These are phyloP conservation scores for Euclidium syriacum DNA, from an alignment of 345 rosid genomes.

Conservation along the genomic window DNA sequence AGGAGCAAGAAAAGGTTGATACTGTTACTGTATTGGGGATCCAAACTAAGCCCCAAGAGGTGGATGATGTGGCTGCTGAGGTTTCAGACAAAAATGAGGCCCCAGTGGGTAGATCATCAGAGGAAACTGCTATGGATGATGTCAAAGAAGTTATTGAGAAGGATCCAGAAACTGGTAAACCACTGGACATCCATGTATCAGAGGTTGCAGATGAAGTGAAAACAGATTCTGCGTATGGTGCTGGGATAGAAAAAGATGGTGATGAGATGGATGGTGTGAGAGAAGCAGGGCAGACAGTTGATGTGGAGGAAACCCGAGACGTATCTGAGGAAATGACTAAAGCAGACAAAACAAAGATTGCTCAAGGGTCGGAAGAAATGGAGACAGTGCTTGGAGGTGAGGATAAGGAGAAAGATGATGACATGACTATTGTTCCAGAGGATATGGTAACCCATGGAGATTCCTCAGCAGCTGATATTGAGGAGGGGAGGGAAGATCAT, in stretches of 20 bases:
- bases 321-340: slow-evolving; percentile 12
- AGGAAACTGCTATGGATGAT: slow-evolving; percentile 14
- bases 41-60: slow-evolving; percentile 19
- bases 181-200: slow-evolving; percentile 10
- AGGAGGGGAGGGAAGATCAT: slow-evolving; percentile 23
- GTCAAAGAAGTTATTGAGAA: slow-evolving; percentile 20
- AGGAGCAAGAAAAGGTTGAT: slow-evolving; percentile 18
- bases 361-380: slow-evolving; percentile 20
- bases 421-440: slow-evolving; percentile 17
- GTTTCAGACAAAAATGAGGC: slow-evolving; percentile 1
- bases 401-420: slow-evolving; percentile 8
- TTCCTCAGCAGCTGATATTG: slow-evolving; percentile 3
- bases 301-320: slow-evolving; percentile 15
- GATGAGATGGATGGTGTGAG: slow-evolving; percentile 13
- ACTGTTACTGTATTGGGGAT: slow-evolving; percentile 2
- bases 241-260: slow-evolving; percentile 20
- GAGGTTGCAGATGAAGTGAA: slow-evolving; percentile 23
- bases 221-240: not conserved
- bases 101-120: slow-evolving; percentile 9
- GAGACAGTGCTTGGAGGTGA: slow-evolving; percentile 12
- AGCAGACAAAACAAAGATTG: slow-evolving; percentile 24
- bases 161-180: slow-evolving; percentile 10
- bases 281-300: slow-evolving; percentile 6
- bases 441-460: slow-evolving; percentile 10
- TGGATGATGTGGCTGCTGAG: slow-evolving; percentile 13